Conservation (phyloP, 2,329 filamentous ascomycete species). For the Colletotrichum camelliae region DNA sequence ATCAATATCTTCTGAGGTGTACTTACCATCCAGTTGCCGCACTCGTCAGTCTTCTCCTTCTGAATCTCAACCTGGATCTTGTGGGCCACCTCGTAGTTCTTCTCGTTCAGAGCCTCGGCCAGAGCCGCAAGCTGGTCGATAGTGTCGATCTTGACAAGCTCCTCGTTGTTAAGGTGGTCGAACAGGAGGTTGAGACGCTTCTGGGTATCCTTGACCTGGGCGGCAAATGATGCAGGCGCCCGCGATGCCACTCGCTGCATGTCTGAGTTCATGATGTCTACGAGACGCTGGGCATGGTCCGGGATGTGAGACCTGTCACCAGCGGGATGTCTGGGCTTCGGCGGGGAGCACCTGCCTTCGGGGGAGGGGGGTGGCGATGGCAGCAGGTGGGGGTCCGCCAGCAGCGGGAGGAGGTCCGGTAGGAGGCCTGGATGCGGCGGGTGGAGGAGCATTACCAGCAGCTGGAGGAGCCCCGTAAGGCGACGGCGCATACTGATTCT, state of each 20-base stretch:
- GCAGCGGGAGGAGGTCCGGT: conserved; percentile 48
- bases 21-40: conserved; percentile 87
- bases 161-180: conserved; percentile 95
- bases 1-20: background rate
- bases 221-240: conserved; percentile 84
- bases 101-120: conserved; percentile 68
- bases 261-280: conserved; percentile 80
- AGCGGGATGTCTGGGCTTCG: conserved; percentile 73
- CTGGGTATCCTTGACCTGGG: conserved; percentile 91
- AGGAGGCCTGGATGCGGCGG: conserved; percentile 40
- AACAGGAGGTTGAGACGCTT: conserved; percentile 94
- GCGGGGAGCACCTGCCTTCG: conserved; percentile 54
- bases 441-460: conserved; percentile 22
- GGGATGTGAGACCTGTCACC: conserved; percentile 94
- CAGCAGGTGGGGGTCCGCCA: conserved; percentile 29
- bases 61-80: conserved; percentile 77
- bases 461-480: conserved; percentile 50
- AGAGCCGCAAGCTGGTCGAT: conserved; percentile 70
- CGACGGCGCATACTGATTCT: conserved; percentile 67
- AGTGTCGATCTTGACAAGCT: conserved; percentile 82
- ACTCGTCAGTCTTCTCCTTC: conserved; percentile 78
- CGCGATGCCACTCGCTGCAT: conserved; percentile 88
- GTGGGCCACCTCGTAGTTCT: conserved; percentile 72
- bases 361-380: conserved; percentile 51
- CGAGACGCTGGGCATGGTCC: conserved; percentile 74